Conservation (phyloP, 2,329 filamentous ascomycete species). For the Pseudogymnoascus sp. region DNA sequence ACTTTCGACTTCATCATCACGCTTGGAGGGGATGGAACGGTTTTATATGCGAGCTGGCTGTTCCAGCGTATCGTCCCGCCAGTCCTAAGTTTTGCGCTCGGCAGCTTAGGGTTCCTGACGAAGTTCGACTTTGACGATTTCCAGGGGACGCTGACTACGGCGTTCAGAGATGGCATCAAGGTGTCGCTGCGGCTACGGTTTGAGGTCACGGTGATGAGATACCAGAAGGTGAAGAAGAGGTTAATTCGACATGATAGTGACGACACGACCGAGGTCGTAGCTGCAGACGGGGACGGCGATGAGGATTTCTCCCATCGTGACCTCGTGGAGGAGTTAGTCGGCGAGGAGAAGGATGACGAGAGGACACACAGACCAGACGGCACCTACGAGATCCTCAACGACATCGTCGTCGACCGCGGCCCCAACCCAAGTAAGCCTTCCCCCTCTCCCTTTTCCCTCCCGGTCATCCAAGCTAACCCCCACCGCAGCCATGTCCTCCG, state of each 20-base stretch:
- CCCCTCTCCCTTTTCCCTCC: not conserved
- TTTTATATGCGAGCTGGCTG: slow-evolving; percentile 91
- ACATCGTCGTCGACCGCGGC: slow-evolving; percentile 90
- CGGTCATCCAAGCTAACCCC: slow-evolving; percentile 10
- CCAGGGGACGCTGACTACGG: slow-evolving; percentile 55
- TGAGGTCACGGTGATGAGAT: slow-evolving; percentile 88
- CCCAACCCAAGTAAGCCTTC: slow-evolving; percentile 74
- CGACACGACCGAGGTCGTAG: slow-evolving; percentile 7
- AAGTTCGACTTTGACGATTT: slow-evolving; percentile 88
- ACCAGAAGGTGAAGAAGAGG: slow-evolving; percentile 40
- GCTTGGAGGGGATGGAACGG: slow-evolving; percentile 90
- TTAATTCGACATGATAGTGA: slow-evolving; percentile 20
- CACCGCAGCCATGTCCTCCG: slow-evolving; percentile 69
- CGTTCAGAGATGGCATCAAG: slow-evolving; percentile 76
- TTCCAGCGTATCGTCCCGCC: slow-evolving; percentile 94
- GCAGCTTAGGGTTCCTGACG: slow-evolving; percentile 88
- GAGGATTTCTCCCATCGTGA: slow-evolving; percentile 44
- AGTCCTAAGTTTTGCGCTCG: slow-evolving; percentile 82
- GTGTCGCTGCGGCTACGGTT: slow-evolving; percentile 83
- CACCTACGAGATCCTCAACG: slow-evolving; percentile 86
- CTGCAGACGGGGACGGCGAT: slow-evolving; percentile 16
- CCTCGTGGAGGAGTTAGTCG: slow-evolving; percentile 82
- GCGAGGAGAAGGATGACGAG: slow-evolving; percentile 73
- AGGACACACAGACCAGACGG: slow-evolving; percentile 78
- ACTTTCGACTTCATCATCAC: slow-evolving; percentile 92